Base-by-base conservation (phyloP, 179 eudicot genomes). In the Heliamphora pulchella region DNA sequence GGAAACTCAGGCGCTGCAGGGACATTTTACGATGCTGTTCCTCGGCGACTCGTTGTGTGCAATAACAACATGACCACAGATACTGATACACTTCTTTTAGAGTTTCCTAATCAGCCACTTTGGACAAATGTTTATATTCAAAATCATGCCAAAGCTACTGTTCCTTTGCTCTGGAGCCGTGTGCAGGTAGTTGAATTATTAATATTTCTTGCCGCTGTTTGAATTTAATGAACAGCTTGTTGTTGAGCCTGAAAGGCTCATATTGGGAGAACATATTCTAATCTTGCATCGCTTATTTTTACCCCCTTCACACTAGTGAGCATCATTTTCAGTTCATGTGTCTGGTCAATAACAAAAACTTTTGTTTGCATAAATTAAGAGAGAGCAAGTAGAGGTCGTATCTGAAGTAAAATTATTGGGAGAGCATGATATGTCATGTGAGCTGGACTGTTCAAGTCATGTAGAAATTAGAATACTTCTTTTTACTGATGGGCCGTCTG, bases 1-100 rank as follows among this genome's bases (percentile, higher is more conserved):
- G 87, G 80, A 63, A 96, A 96, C 85, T 87, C 98, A 39, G 99
- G 99, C 77, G 99, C 91, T 67, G 99, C 99, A 72, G 99, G 99
- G 76, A 96, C 99, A 77, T 87, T 96, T 66, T 96, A 87, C 84
- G 99, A 96, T 84, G 93, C 96, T 47, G 91, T 94, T 86, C 97
- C 97, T 48, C 92, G 92, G 75, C 88, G 92, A 83, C 97, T 94
- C 55, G 79, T 89, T 18, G 85, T 94, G 71, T 86, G 86, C 87
- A 94, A 94, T 81, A 89, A 92, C 83, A 94, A 96, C 85, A 83
- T 86, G 79, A 87, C 99, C 18, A 94, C 99, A 5, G 85, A 89
- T 71, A 86, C 99, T 62, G 91, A 90, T 82, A 96, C 99, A 50
- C 85, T 94, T 81, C 87, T 96, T 54, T 87, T 91, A 83, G 98